Conservation (phyloP, 148 eudicot species). For the Rhododendron ovatum region DNA sequence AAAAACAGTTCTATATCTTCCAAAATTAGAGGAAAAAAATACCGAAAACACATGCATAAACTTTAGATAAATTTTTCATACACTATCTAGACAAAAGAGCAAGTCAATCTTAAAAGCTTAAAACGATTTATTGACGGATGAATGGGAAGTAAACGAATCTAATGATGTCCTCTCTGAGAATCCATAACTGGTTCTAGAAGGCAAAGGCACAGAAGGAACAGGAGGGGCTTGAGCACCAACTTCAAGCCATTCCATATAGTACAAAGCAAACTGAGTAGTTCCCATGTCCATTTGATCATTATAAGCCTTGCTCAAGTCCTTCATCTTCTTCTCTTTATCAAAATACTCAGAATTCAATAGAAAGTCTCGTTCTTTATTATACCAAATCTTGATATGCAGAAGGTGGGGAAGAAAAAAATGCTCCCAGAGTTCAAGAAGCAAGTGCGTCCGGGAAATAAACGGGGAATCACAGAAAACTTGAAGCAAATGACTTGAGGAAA, state of each 20-base stretch:
- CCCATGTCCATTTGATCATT: constrained; percentile 37
- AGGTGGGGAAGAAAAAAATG: constrained; percentile 56
- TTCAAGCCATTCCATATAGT: constrained; percentile 48
- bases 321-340: constrained; percentile 25
- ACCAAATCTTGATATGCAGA: constrained; percentile 50
- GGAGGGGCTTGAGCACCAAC: constrained; percentile 33
- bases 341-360: constrained; percentile 8
- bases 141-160: constrained; percentile 22
- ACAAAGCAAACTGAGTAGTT: constrained; percentile 33
- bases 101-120: constrained; percentile 21
- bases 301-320: constrained; percentile 25
- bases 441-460: constrained; percentile 31
- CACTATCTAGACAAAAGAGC: neutral
- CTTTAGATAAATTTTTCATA: neutral
- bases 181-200: constrained; percentile 22
- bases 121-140: constrained; percentile 30
- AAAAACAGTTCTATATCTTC: constrained; percentile 35
- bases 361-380: constrained; percentile 25
- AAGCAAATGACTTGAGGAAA: constrained; percentile 34
- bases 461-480: constrained; percentile 46
- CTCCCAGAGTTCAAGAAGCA: constrained; percentile 52
- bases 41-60: neutral
- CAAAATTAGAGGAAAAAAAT: neutral
- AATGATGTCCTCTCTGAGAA: constrained; percentile 28
- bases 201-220: constrained; percentile 47